Conservation (phyloP, 352 stramenopile species). For the Globisporangium echinulatum region DNA sequence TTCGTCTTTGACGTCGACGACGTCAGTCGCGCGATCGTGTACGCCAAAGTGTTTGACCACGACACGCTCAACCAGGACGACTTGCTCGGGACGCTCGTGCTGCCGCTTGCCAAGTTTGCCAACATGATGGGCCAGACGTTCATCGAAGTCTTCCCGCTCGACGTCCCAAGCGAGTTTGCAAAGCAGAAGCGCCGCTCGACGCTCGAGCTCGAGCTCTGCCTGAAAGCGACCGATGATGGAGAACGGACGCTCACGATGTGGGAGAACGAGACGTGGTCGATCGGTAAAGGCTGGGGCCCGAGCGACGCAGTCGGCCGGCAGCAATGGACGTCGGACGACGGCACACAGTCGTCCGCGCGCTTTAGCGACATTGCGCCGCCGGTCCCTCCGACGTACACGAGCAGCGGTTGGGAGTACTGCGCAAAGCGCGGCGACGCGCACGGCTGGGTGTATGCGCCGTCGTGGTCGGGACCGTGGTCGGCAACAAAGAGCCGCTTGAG, state of each 20-base stretch:
- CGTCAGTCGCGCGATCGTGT: constrained; percentile 32
- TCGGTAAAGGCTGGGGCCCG: constrained; percentile 38
- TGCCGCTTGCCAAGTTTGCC: constrained; percentile 45
- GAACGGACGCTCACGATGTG: constrained; percentile 39
- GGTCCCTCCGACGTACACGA: constrained; percentile 28
- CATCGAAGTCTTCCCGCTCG: constrained; percentile 44
- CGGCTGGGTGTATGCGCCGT: constrained; percentile 64
- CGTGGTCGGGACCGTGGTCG: constrained; percentile 52
- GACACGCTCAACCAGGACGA: constrained; percentile 60
- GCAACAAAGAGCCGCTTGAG: constrained; percentile 39
- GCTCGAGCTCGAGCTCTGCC: constrained; percentile 49
- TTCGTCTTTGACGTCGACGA: constrained; percentile 57
- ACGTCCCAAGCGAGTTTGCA: constrained; percentile 32
- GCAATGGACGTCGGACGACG: constrained; percentile 53
- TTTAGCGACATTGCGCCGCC: constrained; percentile 40
- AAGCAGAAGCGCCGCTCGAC: constrained; percentile 39
- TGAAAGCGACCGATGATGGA: constrained; percentile 29
- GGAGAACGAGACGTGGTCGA: constrained; percentile 61
- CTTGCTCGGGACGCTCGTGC: constrained; percentile 44
- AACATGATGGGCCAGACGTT: constrained; percentile 33
- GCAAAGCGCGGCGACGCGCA: constrained; percentile 36
- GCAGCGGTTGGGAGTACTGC: constrained; percentile 50
- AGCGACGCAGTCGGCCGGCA: constrained; percentile 35
- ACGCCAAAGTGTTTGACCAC: constrained; percentile 58
- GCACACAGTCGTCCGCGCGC: constrained; percentile 28